Base-by-base conservation (phyloP, 441 rosid species). In the Biscutella laevigata region DNA sequence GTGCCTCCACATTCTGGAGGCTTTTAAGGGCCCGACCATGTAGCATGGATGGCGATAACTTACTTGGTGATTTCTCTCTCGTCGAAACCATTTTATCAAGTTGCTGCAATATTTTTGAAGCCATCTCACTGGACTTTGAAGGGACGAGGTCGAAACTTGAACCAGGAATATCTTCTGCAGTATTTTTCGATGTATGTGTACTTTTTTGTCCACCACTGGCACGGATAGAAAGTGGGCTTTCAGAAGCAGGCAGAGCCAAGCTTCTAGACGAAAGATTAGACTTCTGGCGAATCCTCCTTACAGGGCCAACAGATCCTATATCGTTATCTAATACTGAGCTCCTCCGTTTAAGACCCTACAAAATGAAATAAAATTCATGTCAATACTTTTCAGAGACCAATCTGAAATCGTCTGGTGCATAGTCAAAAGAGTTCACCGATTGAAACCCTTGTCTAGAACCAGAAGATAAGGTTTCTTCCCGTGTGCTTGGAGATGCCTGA, bases 221-320 rank as follows among this genome's bases (percentile, higher is more conserved):
- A 48, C 21, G 75, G 54, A 28, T 71, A 67, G 35, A 69, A 55
- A 48, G 57, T 35, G 62, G 62, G 38, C 66, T 44, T 53, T 63
- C 75, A 52, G 84, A 71, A 59, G 70, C 62, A 55, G 80, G 71
- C 43, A 75, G 57, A 50, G 71, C 62, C 62, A 72, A 65, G 62
- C 26, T 74, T 71, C 59, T 74, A 67, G 74, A 67, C n/a, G 74
- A 66, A 58, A 84, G 76, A 59, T 76, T 83, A 29, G 90, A 76
- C 57, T 88, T 94, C 62, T 88, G 95, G 44, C 96, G 88, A 64
- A 84, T 84, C 69, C 97, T 85, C 28, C 99, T 89, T 57, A 88
- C 73, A 60, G 97, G 85, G 46, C 88, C 94, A 48, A 71, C 70
- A 57, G 95, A 78, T 43, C 88, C 86, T n/a, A 84, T 71, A 70